Evolutionary conservation across 1,284 basidiomycete species (phyloP).

Genomic region (Austropuccinia psidii): DNA sequence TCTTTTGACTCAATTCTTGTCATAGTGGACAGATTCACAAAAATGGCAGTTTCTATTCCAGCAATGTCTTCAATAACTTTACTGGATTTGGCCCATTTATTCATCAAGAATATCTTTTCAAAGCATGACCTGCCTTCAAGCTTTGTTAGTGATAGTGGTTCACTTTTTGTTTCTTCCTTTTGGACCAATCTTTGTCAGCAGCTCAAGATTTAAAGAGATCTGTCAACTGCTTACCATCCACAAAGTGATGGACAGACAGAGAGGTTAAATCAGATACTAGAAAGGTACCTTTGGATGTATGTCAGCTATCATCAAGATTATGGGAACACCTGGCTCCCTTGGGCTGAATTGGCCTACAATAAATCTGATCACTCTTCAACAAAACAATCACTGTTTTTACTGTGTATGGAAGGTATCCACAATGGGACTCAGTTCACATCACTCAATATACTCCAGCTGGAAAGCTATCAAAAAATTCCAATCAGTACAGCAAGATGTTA

Average conservation of each 20-base stretch:
- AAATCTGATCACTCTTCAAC: neutral
- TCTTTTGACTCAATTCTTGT: no score
- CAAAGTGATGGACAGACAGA: neutral
- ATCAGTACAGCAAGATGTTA: no score
- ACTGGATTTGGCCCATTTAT: no score
- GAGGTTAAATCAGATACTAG: neutral
- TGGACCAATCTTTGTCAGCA: no score
- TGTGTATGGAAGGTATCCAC: no score
- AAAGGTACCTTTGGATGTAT: neutral
- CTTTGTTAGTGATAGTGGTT: neutral
- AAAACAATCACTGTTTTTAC: neutral
- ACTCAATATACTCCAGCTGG: no score
- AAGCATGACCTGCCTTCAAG: neutral
- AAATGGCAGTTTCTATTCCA: no score
- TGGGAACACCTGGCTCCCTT: neutral
- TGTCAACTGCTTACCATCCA: neutral
- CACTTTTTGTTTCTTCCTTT: neutral
- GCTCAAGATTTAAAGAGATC: neutral
- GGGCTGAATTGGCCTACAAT: slow-evolving; percentile 11
- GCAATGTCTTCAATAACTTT: no score
- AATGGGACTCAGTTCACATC: no score
- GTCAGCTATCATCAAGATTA: slow-evolving; percentile 1
- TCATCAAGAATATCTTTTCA: no score
- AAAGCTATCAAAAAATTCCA: no score
- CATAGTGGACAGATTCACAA: no score